A percentile compares a stretch with the other conserved stretches of the same genome.
Evolutionary conservation across 306 rosid species (phyloP).

Genomic region (Vigna nakashimae): DNA sequence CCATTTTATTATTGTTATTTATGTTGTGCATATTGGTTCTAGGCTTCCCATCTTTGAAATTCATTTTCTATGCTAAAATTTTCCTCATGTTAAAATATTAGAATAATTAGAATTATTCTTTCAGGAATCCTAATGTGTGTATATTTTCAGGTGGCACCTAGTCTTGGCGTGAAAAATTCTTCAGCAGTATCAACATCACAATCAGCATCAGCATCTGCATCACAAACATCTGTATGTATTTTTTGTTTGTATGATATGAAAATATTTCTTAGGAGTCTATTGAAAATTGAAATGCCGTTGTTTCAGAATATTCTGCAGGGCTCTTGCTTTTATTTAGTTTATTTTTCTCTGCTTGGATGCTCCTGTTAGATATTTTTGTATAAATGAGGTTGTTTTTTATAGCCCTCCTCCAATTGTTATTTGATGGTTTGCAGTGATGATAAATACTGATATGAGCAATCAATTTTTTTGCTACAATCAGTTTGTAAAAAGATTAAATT

Average conservation of each 20-base stretch:
- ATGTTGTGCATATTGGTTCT: slow-evolving; percentile 18
- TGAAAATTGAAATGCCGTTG: slow-evolving; percentile 16
- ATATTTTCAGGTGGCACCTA: slow-evolving; percentile 70
- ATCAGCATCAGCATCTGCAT: slow-evolving; percentile 59
- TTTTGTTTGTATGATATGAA: slow-evolving; percentile 37
- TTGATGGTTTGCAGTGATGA: slow-evolving; percentile 35
- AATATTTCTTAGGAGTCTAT: slow-evolving; percentile 23
- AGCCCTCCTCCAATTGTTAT: not conserved
- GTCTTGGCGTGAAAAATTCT: slow-evolving; percentile 68
- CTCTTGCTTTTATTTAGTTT: slow-evolving; percentile 29
- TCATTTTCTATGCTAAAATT: slow-evolving; percentile 18
- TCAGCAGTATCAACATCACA: slow-evolving; percentile 57
- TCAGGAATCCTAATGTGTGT: slow-evolving; percentile 40
- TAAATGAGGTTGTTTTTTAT: not conserved
- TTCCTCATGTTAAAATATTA: slow-evolving; percentile 20
- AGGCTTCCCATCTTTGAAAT: slow-evolving; percentile 15
- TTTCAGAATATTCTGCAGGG: slow-evolving; percentile 20
- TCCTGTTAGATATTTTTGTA: slow-evolving; percentile 3
- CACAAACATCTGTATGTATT: slow-evolving; percentile 76
- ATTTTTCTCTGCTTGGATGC: not conserved
- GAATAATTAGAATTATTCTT: slow-evolving; percentile 11
- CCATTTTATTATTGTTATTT: not conserved
- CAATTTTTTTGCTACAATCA: slow-evolving; percentile 22
- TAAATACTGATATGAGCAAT: slow-evolving; percentile 27
- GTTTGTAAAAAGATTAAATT: slow-evolving; percentile 23